Evolutionary conservation across 2,329 filamentous ascomycete genomes (phyloP).

Genomic region (Trichoderma polysporum): DNA sequence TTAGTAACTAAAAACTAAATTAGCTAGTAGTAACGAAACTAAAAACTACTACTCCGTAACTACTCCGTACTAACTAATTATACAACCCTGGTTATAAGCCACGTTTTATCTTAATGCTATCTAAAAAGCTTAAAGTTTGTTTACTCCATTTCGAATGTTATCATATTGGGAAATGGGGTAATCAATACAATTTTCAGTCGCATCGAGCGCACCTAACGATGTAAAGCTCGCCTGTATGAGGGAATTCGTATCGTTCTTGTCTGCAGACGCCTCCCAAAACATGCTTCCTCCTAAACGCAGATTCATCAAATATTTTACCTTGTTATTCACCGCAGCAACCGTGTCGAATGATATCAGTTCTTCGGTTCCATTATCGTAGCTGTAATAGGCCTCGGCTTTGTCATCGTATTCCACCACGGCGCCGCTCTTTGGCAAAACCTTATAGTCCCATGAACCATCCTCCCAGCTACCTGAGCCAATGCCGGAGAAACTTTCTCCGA

Average conservation of each 20-base stretch:
- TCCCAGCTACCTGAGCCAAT: slow-evolving; percentile 71
- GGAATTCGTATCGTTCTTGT: slow-evolving; percentile 58
- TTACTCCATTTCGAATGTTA: slow-evolving; percentile 45
- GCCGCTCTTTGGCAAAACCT: slow-evolving; percentile 64
- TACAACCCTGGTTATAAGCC: no score
- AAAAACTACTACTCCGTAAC: no score
- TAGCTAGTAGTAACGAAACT: no score
- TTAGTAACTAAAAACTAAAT: no score
- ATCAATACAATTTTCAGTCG: slow-evolving; percentile 48
- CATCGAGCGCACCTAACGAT: slow-evolving; percentile 43
- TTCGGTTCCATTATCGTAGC: slow-evolving; percentile 59
- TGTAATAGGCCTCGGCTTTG: slow-evolving; percentile 64
- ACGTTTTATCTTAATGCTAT: no score
- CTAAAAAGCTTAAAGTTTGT: no score
- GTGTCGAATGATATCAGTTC: slow-evolving; percentile 74
- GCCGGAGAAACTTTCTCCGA: slow-evolving; percentile 64
- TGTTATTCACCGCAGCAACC: slow-evolving; percentile 56
- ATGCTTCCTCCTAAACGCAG: slow-evolving; percentile 70
- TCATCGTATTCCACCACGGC: slow-evolving; percentile 58
- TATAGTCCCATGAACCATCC: slow-evolving; percentile 76
- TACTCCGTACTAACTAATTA: no score
- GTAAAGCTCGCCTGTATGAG: slow-evolving; percentile 55
- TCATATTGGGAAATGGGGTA: slow-evolving; percentile 56
- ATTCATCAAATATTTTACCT: slow-evolving; percentile 63
- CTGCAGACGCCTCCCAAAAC: slow-evolving; percentile 81